These are phyloP conservation scores for Globomyces pollinis-pini DNA, from an alignment of 192 early-diverging fungal genomes.

Conservation along the genomic window DNA sequence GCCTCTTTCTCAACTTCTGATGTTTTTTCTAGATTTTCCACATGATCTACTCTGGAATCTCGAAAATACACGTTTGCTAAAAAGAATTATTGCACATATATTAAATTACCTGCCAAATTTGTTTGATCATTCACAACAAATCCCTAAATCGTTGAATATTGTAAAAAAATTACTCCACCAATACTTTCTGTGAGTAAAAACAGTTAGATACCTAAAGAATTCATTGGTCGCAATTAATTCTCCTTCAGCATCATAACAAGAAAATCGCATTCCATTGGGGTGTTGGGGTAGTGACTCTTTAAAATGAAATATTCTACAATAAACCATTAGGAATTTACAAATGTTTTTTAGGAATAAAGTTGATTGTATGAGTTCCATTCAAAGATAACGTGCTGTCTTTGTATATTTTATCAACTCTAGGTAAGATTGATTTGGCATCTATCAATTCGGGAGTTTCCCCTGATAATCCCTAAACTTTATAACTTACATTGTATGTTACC, in stretches of 20 bases:
- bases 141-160: conserved; percentile 89
- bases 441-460: conserved; percentile 66
- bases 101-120: conserved; percentile 47
- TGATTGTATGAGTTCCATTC: conserved; percentile 65
- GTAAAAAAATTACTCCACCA: too few species aligned
- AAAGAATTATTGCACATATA: too few species aligned
- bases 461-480: too few species aligned
- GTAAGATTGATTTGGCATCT: conserved; percentile 70
- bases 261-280: conserved; percentile 94
- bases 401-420: conserved; percentile 40
- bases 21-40: conserved; percentile 18
- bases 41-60: conserved; percentile 31
- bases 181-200: too few species aligned
- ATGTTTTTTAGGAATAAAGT: conserved; percentile 76
- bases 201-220: too few species aligned
- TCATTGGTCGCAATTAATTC: conserved; percentile 89
- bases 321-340: too few species aligned
- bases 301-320: conserved; percentile 84
- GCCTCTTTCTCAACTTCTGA: neutral
- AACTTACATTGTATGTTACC: too few species aligned
- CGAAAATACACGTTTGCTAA: conserved; percentile 64
- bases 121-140: conserved; percentile 93
- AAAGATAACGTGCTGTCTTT: conserved; percentile 70
- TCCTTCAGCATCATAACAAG: conserved; percentile 69
- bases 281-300: conserved; percentile 83